A percentile compares a stretch with the other conserved stretches of the same genome.
Evolutionary conservation across 805 yeast species (phyloP).

Genomic region (Candida boleticola): DNA sequence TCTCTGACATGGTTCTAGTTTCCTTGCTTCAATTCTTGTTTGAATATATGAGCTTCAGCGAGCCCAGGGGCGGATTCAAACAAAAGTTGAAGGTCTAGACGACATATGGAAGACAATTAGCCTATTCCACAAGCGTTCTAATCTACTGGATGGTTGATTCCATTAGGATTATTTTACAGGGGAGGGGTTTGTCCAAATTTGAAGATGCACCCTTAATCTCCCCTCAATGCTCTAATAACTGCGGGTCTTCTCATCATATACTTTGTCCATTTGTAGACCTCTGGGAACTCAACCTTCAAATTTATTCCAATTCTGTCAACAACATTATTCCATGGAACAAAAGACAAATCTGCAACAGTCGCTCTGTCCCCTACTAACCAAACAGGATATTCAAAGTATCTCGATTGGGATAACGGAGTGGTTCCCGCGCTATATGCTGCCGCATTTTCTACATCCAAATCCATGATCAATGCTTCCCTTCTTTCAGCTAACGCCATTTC

Average conservation of each 20-base stretch:
- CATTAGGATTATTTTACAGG: too few species aligned
- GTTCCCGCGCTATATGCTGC: constrained; percentile 87
- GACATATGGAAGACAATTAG: too few species aligned
- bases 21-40: too few species aligned
- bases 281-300: constrained; percentile 85
- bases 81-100: too few species aligned
- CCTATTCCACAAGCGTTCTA: too few species aligned
- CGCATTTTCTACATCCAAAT: constrained; percentile 81
- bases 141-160: too few species aligned
- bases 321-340: constrained; percentile 96
- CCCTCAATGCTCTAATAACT: constrained; percentile 81
- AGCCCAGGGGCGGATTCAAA: too few species aligned
- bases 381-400: constrained; percentile 88
- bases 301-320: constrained; percentile 91
- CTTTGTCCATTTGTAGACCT: constrained; percentile 94
- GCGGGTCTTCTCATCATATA: constrained; percentile 95
- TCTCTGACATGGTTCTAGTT: too few species aligned
- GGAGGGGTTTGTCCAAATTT: too few species aligned
- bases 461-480: constrained; percentile 87
- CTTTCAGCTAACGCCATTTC: constrained; percentile 95
- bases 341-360: constrained; percentile 85
- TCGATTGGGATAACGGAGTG: constrained; percentile 78
- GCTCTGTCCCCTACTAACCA: constrained; percentile 88
- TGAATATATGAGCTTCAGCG: too few species aligned
- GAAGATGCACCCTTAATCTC: too few species aligned